These are phyloP conservation scores for Colletotrichum salicis DNA, from an alignment of 2,329 filamentous ascomycete species.

Conservation along the genomic window DNA sequence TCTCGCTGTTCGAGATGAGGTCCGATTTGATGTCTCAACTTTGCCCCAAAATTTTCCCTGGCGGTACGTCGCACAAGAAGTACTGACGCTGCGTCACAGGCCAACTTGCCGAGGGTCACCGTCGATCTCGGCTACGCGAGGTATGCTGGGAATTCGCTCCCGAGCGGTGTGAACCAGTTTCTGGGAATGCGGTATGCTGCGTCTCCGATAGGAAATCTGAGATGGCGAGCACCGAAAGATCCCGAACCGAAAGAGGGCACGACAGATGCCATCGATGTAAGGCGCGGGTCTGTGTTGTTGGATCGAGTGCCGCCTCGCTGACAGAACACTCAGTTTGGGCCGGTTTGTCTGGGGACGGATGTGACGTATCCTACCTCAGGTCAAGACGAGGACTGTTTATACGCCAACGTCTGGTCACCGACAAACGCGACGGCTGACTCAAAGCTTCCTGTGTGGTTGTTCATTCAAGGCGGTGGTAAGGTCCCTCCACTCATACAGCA, in stretches of 20 bases:
- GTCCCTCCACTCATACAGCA: neutral
- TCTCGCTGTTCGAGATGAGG: slow-evolving; percentile 22
- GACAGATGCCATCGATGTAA: slow-evolving; percentile 50
- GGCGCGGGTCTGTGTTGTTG: slow-evolving; percentile 11
- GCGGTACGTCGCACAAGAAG: neutral
- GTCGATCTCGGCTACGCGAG: slow-evolving; percentile 57
- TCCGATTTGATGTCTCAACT: slow-evolving; percentile 10
- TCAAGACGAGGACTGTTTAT: slow-evolving; percentile 74
- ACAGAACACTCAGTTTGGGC: slow-evolving; percentile 51
- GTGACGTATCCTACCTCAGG: slow-evolving; percentile 42
- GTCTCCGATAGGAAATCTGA: slow-evolving; percentile 59
- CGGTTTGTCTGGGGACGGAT: slow-evolving; percentile 55
- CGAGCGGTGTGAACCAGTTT: slow-evolving; percentile 55
- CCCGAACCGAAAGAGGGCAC: slow-evolving; percentile 48
- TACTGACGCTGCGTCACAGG: slow-evolving; percentile 15
- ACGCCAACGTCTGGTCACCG: slow-evolving; percentile 73
- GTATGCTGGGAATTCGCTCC: slow-evolving; percentile 53
- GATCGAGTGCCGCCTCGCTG: neutral
- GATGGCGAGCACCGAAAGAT: slow-evolving; percentile 61
- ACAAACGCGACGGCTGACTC: slow-evolving; percentile 59
- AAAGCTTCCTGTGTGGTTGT: slow-evolving; percentile 73
- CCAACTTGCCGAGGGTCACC: slow-evolving; percentile 27
- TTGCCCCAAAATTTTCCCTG: neutral
- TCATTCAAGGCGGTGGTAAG: slow-evolving; percentile 62
- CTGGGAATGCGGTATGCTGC: slow-evolving; percentile 63